Base-by-base conservation (phyloP, 2,329 filamentous ascomycete species). In the Aspergillus sp. region DNA sequence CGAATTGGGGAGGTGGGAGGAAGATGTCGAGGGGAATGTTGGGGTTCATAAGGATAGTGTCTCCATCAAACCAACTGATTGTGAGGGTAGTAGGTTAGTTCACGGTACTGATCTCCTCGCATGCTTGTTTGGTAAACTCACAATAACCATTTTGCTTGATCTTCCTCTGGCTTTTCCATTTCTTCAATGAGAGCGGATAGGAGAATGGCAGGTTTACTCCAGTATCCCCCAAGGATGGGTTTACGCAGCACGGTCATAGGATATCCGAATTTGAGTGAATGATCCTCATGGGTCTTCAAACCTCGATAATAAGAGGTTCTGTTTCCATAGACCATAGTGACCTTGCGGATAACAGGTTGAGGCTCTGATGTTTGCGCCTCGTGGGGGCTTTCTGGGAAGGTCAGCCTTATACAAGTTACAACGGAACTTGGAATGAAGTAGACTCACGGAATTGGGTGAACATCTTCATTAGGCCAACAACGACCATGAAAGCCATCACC, bases 141-240 rank as follows among this genome's bases (percentile, higher is more conserved):
- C 70, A 74, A 71, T 23, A 76, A 61, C 73, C 73, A 76, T 57
- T 74, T 61, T 10, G 73, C 59, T 19, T 72, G 66, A 28, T 71
- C 38, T 10, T 64, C 63, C 1, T 55, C 62, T 19, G 70, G 69
- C 53, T 73, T 71, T 36, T 63, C 64, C 25, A 75, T 49, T 45
- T 76, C 73, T n/a, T 68, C 59, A 7, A 74, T 51, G 7, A 76
- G 39, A 13, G 72, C 19, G 0, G 73, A 71, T 9, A 80, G 68
- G 32, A 81, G 76, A 61, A 80, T 80, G 2, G 77, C 80, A 2
- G 74, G 74, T 57, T 81, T 81, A 51, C 74, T 78, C 79, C 79
- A 81, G 5, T 78, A 70, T 41, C 78, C 75, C 52, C 79, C 77
- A 15, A 81, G 67, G 1, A 82, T 70, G 2, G 73, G 64, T 38